Base-by-base conservation (phyloP, 2,329 filamentous ascomycete genomes). In the Sclerotinia minor region DNA sequence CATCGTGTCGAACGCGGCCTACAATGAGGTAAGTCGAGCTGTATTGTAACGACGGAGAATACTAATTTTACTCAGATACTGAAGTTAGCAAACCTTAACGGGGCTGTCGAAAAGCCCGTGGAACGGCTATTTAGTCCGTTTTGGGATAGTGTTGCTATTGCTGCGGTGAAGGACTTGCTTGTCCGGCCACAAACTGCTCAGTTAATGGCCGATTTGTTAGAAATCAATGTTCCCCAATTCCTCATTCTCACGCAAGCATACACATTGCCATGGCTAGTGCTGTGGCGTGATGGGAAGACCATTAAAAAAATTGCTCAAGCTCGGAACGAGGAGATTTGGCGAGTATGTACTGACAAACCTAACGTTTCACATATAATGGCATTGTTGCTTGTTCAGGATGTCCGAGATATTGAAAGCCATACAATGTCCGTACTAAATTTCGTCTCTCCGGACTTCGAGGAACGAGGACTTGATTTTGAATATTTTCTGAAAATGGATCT, bases 251-350 rank as follows among this genome's bases (percentile, higher is more conserved):
- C 94, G 11, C 93, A 97, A 77, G 84, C 87, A 19, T 87, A 95
- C 73, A 94, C 94, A 9, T 79, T 99, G 11, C 95, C 96, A 1
- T 93, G 92, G 79, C 83, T 99, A 24, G 91, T 99, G 3, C 81
- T 97, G 50, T 89, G 87, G 53, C 90, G 89, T 75, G 90, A 90
- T 73, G 84, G 84, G 68, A 92, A 96, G 68, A 85, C 96, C 21
- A 89, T 99, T 52, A 85, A 89, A 73, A 89, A 89, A 70, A 92
- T 99, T 72, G 91, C 92, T 0, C 86, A 90, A 72, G 92, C 91
- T 64, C 88, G 91, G 67, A 87, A 91, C 57, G 79, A 83, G 8
- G 87, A 95, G 70, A 80, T 86, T 0, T 86, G 82, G 80, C 77
- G 80, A 52, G 78, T 83, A 1, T 81, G 87, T 52, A 79, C 88